Base-by-base conservation (phyloP, 192 early-diverging fungal genomes). In the Coemansia sp. region DNA sequence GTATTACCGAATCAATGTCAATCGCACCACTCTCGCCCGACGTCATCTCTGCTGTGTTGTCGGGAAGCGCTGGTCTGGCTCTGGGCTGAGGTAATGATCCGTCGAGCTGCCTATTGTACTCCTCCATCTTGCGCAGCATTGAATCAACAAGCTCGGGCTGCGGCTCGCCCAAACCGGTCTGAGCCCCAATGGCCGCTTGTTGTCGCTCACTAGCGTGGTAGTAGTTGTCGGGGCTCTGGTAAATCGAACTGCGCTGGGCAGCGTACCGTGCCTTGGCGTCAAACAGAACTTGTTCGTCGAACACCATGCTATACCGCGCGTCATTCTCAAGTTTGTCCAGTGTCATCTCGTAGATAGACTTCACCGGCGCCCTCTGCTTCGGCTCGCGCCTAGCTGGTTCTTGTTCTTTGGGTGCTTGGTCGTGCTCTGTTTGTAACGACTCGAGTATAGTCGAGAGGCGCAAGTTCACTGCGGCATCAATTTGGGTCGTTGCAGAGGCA, bases 241-340 rank as follows among this genome's bases (percentile, higher is more conserved):
- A 83, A 33, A 83, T 68, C 8, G 81, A 83, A 50, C 76, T 78
- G 64, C 81, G 76, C 65, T 83, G 81, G 0, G 76, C 73, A 0
- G 81, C 81, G 31, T 75, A 83, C 67, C 62, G 70, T 31, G 81
- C 76, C 67, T 83, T 83, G 33, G 81, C 81, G 31, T 75, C 65
- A 40, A 83, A 83, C 53, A 83, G 12, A 1, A 71, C 44, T 44
- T 71, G 81, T 44, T 83, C 76, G 53, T 83, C 81, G 24, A 83
- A 75, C 20, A 73, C 18, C 67, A 75, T 68, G 67, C 81, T 75
- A 34, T 62, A 74, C 11, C 76, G 70, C 29, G 71, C 67, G 57
- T 78, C 81, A 60, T 69, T 66, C 62, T 82, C 81, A n/a, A 83
- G 69, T 70, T 83, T 78, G 44, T 83, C 81, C 73, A 78, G 41